Evolutionary conservation across 345 rosid species (phyloP), one percentile per base, ranked within the genome.

Genomic region (Geranium rotundifolium): DNA sequence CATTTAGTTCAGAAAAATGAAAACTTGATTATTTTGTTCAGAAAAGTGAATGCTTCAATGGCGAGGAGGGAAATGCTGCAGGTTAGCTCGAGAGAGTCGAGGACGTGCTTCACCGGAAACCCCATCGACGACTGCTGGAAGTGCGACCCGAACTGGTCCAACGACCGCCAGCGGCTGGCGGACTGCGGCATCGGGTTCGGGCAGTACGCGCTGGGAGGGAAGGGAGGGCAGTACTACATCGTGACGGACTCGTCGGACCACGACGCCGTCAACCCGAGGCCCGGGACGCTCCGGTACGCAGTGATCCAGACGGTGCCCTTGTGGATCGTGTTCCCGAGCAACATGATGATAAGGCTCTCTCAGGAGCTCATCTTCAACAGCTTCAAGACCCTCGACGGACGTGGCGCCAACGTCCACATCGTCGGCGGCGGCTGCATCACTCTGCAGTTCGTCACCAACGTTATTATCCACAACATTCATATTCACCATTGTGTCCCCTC

Each of bases 91-190:
- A 67, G 73, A 23, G 89, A 82, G 34, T 73, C 77, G 54, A 52
- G 76, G 55, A 31, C 75, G 7, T 90, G 98, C 82, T 61, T 77
- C 7, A 93, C 91, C 3, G 99, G 99, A 2, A 93, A 93, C 77
- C 97, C 99, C 31, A 84, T 93, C 13, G 99, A 93, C 61, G 99
- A 93, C 75, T 93, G 99, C 77, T 93, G 97, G 99, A 89, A 90
- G 71, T 93, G 96, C 46, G 90, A 89, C 89, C 97, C 97, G 6
- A 80, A 87, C 73, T 92, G 98, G 98, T 75, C 96, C 63, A 84
- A 78, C 82, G 80, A 90, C 80, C 90, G 97, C 54, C 97, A 89
- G 67, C 63, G 83, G 12, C 82, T 93, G 14, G 99, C 97, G 16
- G 96, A 93, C 58, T 93, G 99, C 60, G 90, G 77, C 1, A 90